Base-by-base conservation (phyloP, 2,329 filamentous ascomycete genomes). In the Cercospora janseana region DNA sequence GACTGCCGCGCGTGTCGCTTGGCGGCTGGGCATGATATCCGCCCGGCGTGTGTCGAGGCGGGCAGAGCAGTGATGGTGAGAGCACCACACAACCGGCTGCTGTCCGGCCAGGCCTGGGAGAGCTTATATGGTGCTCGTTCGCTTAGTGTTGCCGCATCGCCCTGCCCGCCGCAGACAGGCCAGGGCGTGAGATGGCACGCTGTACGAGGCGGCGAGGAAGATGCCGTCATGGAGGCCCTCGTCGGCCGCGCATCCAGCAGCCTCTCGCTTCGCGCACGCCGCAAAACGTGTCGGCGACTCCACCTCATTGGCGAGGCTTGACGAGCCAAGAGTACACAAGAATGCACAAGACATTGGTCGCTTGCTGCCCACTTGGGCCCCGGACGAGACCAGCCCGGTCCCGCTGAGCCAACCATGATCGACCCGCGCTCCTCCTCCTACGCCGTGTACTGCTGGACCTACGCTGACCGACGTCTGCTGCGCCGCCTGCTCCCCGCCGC, bases 281-380 rank as follows among this genome's bases (percentile, higher is more conserved):
- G 38, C 37, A 46, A 52, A 55, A 49, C 55, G 55, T 57, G 55
- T 52, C 51, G 18, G 4, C 26, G 35, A 46, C 32, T 37, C 40
- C 46, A 38, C 38, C 44, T 23, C 18, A 43, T 21, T 44, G 31
- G 47, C 29, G 38, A 47, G 48, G 48, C 43, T 55, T 49, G 45
- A 21, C 13, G 20, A 46, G 55, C 55, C 51, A 54, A 57, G 55
- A 48, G 34, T 50, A 43, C 51, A 52, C 51, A 54, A 57, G 49
- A 54, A 18, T 24, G 49, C 48, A 57, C 55, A 57, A 57, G 55
- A 57, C 51, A 50, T 52, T 28, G 42, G 35, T 49, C 26, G 31
- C 21, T 23, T 43, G 35, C 35, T 26, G 49, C 46, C 49, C 53
- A 53, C 53, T 45, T 46, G 28, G 34, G 40, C 47, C 47, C 48